phyloP scores from a whole-genome alignment of 768 basidiomycete species.

The Royoungia palumana region DNA sequence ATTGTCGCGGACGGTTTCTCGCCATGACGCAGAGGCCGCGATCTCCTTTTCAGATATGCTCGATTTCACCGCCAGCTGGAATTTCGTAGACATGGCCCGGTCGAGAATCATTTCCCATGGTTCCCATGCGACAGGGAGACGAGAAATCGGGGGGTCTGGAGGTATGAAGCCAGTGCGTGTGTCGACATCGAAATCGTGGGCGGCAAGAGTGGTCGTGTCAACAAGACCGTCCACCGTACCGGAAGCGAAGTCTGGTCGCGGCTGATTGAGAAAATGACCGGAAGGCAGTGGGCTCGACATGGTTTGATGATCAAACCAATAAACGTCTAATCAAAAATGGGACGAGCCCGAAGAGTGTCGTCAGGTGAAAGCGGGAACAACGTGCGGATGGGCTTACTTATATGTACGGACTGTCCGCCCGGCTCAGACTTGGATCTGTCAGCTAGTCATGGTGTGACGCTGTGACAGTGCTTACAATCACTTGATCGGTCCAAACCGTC shows the following conservation, averaged over 20 bases:
- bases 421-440: no score
- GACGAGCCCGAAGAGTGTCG: no score
- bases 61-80: constrained; percentile 56
- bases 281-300: constrained; percentile 18
- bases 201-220: constrained; percentile 65
- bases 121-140: constrained; percentile 62
- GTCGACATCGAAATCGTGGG: constrained; percentile 91
- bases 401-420: no score
- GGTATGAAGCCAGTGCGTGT: constrained; percentile 91
- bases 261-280: constrained; percentile 35
- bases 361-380: no score
- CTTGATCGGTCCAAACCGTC: no score
- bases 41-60: constrained; percentile 37
- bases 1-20: constrained; percentile 42
- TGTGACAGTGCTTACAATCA: no score
- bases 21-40: constrained; percentile 49
- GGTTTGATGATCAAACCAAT: neutral
- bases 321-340: no score
- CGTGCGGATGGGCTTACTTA: no score
- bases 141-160: constrained; percentile 60
- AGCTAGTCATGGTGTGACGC: no score
- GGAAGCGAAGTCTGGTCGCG: constrained; percentile 31
- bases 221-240: constrained; percentile 24
- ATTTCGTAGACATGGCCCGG: constrained; percentile 41
- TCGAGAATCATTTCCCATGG: constrained; percentile 68